phyloP scores from a whole-genome alignment of 495 filamentous ascomycete genomes.

The Penicillium antarcticum region DNA sequence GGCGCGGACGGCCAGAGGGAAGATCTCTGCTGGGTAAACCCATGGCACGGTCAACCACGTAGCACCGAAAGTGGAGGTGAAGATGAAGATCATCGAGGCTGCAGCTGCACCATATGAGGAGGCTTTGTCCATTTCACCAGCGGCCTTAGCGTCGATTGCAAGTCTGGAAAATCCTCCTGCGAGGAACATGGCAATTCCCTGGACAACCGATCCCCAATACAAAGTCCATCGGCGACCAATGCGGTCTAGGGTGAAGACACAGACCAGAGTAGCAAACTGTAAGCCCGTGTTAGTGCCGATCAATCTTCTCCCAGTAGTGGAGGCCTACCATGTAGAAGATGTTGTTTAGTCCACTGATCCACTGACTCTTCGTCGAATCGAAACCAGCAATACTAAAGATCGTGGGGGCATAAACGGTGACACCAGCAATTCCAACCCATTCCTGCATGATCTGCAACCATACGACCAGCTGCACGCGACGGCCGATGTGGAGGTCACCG shows the following conservation, averaged over 20 bases:
- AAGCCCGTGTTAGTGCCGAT: background rate
- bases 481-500: conserved; percentile 61
- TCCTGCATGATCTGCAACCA: conserved; percentile 74
- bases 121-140: conserved; percentile 40
- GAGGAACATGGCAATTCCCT: conserved; percentile 60
- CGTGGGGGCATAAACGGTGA: conserved; percentile 64
- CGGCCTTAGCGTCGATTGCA: conserved; percentile 49
- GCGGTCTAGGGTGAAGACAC: conserved; percentile 65
- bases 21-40: conserved; percentile 71
- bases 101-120: conserved; percentile 58
- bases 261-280: conserved; percentile 58
- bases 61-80: conserved; percentile 65
- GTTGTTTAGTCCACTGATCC: conserved; percentile 68
- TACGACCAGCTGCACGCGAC: conserved; percentile 65
- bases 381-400: conserved; percentile 69
- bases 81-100: conserved; percentile 67
- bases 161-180: conserved; percentile 53
- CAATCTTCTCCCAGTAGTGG: background rate
- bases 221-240: conserved; percentile 68
- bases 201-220: conserved; percentile 63
- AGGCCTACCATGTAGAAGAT: conserved; percentile 54
- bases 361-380: conserved; percentile 55
- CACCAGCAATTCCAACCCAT: conserved; percentile 70
- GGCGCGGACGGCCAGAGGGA: conserved; percentile 64
- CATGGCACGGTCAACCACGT: conserved; percentile 72